Base-by-base conservation (phyloP, 192 early-diverging fungal species). In the Linnemannia schmuckeri region DNA sequence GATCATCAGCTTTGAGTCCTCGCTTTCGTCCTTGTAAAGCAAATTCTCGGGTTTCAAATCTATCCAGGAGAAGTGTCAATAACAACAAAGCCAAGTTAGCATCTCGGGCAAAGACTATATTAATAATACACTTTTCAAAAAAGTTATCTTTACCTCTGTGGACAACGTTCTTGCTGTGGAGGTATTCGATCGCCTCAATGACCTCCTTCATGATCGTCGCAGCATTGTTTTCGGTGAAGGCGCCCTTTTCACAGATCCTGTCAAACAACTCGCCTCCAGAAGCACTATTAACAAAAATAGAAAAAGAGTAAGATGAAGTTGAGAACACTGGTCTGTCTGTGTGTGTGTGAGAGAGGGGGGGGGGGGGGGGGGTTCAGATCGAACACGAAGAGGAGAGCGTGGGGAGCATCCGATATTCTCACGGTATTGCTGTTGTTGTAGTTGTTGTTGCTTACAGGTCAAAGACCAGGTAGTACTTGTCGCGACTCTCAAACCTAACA, bases 31-130 rank as follows among this genome's bases (percentile, higher is more conserved):
- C 77, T 93, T 91, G 88, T 96, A 97, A 18, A 98, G 88, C 72
- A 98, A 88, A 85, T 98, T 98, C 80, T 98, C 97, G 0, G 97
- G 97, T 90, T 98, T 95, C 75, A 94, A 89, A 85, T 95, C 93
- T 90, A 88, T 9, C 24, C 40, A 24, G 35, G 30, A 54, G 20
- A 37, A 52, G 37, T 37, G 3, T 42, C 72, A 70, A 27, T 12
- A 63, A n/a, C 71, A 7, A 40, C n/a, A 30, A 61, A n/a, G 41
- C 35, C 61, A 52, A 61, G 55, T 37, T 37, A 44, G 73, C 52
- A 70, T 20, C 17, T 52, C 35, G 84, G 35, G 40, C 17, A 55
- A n/a, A 47, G 47, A 13, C n/a, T 35, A 37, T 47, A n/a, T n/a
- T n/a, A 27, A 12, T 13, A 41, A 40, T 42, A 41, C 35, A 33